A percentile compares a stretch with the other conserved stretches of the same genome.
These are phyloP conservation scores for Penicillium sp. DNA, from an alignment of 2,329 filamentous ascomycete species.

Conservation along the genomic window DNA sequence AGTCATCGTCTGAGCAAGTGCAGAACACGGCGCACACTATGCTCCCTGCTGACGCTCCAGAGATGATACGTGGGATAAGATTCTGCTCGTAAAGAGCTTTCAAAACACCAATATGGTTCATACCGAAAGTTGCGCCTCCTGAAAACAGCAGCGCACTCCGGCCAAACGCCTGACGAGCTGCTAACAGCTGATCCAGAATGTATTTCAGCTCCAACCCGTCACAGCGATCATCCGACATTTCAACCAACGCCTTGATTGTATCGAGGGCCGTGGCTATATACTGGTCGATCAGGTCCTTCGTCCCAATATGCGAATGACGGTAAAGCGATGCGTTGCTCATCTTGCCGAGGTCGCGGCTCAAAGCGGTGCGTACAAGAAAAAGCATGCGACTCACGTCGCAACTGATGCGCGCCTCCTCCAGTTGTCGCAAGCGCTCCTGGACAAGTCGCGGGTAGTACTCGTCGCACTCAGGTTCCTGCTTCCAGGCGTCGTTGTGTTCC, in stretches of 20 bases:
- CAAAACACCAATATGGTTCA: conserved; percentile 86
- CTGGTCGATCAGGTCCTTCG: conserved; percentile 79
- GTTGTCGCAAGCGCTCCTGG: conserved; percentile 64
- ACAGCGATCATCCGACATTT: conserved; percentile 52
- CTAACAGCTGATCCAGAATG: conserved; percentile 67
- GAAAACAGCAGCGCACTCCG: conserved; percentile 78
- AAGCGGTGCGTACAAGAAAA: conserved; percentile 72
- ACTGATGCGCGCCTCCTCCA: conserved; percentile 70
- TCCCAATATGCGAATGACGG: conserved; percentile 78
- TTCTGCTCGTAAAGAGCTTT: conserved; percentile 74
- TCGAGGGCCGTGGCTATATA: conserved; percentile 78
- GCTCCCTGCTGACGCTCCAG: conserved; percentile 81
- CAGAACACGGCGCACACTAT: conserved; percentile 82
- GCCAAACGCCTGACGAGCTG: conserved; percentile 77
- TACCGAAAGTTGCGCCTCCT: conserved; percentile 84
- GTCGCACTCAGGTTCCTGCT: conserved; percentile 61
- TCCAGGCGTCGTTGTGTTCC: conserved; percentile 81
- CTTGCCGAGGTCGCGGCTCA: conserved; percentile 77
- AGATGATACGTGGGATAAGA: conserved; percentile 80
- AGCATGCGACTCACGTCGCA: conserved; percentile 75
- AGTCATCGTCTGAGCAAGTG: conserved; percentile 72
- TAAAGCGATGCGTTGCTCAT: conserved; percentile 85
- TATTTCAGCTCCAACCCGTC: conserved; percentile 58
- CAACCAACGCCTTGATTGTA: conserved; percentile 70
- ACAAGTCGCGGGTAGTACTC: conserved; percentile 73